A percentile compares a stretch with the other conserved stretches of the same genome.
Evolutionary conservation across 768 basidiomycete species (phyloP).

Genomic region (Suillus tomentosus): DNA sequence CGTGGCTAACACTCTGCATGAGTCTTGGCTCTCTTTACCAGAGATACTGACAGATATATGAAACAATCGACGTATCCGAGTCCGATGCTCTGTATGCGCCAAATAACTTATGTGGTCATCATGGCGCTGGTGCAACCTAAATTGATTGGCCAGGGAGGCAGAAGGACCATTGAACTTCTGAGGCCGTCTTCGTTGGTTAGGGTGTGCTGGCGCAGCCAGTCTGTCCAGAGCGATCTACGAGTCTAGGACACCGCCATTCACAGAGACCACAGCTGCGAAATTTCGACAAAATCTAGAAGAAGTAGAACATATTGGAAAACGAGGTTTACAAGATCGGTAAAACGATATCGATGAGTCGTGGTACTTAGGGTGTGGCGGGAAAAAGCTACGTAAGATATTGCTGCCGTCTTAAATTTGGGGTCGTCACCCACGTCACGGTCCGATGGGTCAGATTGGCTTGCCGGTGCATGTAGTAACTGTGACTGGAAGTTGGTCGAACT

Average conservation of each 20-base stretch:
- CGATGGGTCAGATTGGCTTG: too few species aligned
- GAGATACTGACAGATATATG: neutral
- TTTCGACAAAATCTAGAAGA: neutral
- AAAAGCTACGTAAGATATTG: too few species aligned
- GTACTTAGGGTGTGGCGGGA: too few species aligned
- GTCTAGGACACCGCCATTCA: neutral
- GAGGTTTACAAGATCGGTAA: neutral
- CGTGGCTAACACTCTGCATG: neutral
- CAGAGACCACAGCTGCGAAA: neutral
- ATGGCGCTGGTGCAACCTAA: neutral
- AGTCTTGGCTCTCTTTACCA: neutral
- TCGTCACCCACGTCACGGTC: too few species aligned
- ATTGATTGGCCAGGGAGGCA: neutral
- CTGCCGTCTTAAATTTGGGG: too few species aligned
- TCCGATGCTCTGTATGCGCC: neutral
- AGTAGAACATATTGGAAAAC: neutral
- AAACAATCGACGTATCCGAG: too few species aligned
- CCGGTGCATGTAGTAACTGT: too few species aligned
- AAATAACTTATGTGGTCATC: neutral
- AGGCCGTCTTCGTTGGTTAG: neutral
- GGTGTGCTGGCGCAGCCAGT: neutral
- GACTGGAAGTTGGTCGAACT: too few species aligned
- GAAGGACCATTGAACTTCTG: neutral
- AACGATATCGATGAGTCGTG: too few species aligned
- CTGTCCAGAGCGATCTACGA: neutral